Base-by-base conservation (phyloP, 2,329 filamentous ascomycete genomes). In the Curvularia verruculosa region DNA sequence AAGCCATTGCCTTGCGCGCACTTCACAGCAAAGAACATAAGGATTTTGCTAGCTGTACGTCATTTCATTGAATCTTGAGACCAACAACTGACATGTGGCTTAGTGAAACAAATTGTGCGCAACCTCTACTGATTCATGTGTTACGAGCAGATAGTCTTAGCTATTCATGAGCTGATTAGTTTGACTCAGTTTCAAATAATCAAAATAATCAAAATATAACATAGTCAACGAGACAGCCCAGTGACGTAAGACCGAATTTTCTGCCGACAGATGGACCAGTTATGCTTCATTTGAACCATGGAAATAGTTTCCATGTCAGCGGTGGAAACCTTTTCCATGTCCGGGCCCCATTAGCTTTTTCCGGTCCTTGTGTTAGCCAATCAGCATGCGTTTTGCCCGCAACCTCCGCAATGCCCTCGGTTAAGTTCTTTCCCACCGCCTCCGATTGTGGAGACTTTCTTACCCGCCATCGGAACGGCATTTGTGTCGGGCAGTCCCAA, bases 11-110 rank as follows among this genome's bases (percentile, higher is more conserved):
- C 12, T 61, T 57, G 37, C 70, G 72, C 21, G 73, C 73, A 29
- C 62, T 76, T 19, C 71, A 71, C 34, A 73, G 72, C 56, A 75
- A 73, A 52, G 72, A 75, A 3, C 73, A 76, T 60, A 73, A 75
- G 45, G 73, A 76, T 40, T 76, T 75, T 53, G 65, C 61, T 5
- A 73, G 65, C 48, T 52, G 73, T 76, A 64, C 66, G 72, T 61
- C 19, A n/a, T 43, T 10, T 40, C 0, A 1, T 21, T 1, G 3
- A 13, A n/a, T 10, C n/a, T 7, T 3, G 0, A 29, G n/a, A 5
- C 24, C 29, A 26, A 31, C 2, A 5, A 5, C 63, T 69, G 36
- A 68, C 51, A 26, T 29, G 13, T 46, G 3, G 7, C 3, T 18
- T 37, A 75, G 73, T 75, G 49, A 74, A 74, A 58, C 52, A 66